Evolutionary conservation across 495 filamentous ascomycete genomes (phyloP).

Genomic region (Parachaetomium inaequale): DNA sequence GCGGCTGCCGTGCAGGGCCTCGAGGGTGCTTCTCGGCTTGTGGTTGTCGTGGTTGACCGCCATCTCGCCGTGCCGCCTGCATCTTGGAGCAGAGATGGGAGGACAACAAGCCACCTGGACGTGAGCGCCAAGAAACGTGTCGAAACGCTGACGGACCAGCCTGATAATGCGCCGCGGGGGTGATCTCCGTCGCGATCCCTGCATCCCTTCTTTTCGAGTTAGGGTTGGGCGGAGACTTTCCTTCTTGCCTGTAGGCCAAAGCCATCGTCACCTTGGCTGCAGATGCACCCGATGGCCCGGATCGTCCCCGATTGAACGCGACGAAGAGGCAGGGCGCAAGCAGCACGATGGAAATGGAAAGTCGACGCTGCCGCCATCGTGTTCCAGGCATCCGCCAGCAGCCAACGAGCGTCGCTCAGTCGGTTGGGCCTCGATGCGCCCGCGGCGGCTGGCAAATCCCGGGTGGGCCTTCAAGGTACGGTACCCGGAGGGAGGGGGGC

Average conservation of each 20-base stretch:
- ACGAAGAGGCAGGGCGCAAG: not conserved
- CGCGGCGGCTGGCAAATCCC: not conserved
- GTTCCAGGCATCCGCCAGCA: not conserved
- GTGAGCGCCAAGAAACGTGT: not conserved
- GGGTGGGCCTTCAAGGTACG: not conserved
- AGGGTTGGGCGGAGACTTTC: too few species aligned
- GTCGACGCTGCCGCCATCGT: not conserved
- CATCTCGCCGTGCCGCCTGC: not conserved
- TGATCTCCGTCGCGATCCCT: not conserved
- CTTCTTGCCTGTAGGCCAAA: not conserved
- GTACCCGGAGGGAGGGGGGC: not conserved
- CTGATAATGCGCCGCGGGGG: not conserved
- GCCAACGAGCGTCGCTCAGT: not conserved
- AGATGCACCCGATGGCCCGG: slow-evolving; percentile 5
- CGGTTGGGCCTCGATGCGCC: slow-evolving; percentile 1
- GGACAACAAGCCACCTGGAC: not conserved
- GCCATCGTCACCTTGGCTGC: not conserved
- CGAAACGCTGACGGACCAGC: too few species aligned
- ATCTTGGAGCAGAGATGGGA: too few species aligned
- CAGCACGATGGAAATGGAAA: slow-evolving; percentile 4
- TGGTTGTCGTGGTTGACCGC: not conserved
- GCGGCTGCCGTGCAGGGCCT: not conserved
- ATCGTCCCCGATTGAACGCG: slow-evolving; percentile 9
- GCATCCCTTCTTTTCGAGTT: too few species aligned
- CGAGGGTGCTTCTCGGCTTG: not conserved